A percentile compares a stretch with the other conserved stretches of the same genome.
phyloP scores from a whole-genome alignment of 805 yeast genomes.

The Wickerhamiella alocasiicola region DNA sequence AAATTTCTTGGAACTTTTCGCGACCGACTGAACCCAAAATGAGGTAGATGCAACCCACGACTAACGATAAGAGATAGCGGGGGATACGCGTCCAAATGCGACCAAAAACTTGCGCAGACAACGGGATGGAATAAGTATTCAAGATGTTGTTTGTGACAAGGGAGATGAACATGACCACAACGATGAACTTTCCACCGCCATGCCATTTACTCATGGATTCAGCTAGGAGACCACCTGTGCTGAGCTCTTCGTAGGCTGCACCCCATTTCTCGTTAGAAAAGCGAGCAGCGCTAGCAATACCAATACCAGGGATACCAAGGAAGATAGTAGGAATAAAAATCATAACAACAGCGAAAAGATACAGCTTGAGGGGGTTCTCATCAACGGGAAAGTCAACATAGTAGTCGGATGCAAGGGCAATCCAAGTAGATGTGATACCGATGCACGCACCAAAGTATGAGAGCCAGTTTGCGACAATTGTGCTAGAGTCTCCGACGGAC shows the following conservation, averaged over 20 bases:
- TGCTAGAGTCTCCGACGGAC: slow-evolving; percentile 28
- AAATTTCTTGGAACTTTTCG: slow-evolving; percentile 54
- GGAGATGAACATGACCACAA: slow-evolving; percentile 57
- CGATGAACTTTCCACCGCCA: slow-evolving; percentile 65
- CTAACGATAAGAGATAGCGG: slow-evolving; percentile 62
- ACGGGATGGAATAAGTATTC: slow-evolving; percentile 71
- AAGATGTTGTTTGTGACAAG: slow-evolving; percentile 70
- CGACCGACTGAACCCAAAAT: slow-evolving; percentile 67
- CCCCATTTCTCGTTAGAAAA: slow-evolving; percentile 44
- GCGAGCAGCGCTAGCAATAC: slow-evolving; percentile 54
- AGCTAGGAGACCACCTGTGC: slow-evolving; percentile 65
- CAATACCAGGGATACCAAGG: slow-evolving; percentile 61
- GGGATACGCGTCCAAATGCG: slow-evolving; percentile 46
- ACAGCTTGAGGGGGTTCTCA: slow-evolving; percentile 43
- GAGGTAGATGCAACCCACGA: slow-evolving; percentile 49
- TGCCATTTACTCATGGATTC: slow-evolving; percentile 59
- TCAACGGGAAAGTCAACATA: slow-evolving; percentile 68
- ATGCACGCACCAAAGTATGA: slow-evolving; percentile 62
- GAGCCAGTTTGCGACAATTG: slow-evolving; percentile 50
- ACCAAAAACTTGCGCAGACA: slow-evolving; percentile 53
- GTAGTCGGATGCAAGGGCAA: slow-evolving; percentile 75
- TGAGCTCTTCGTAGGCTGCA: slow-evolving; percentile 41
- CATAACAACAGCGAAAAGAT: slow-evolving; percentile 50
- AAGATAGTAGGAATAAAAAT: slow-evolving; percentile 59
- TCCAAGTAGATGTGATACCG: slow-evolving; percentile 81